phyloP scores from a whole-genome alignment of 2,329 filamentous ascomycete genomes.

The Botrytis hyacinthi region DNA sequence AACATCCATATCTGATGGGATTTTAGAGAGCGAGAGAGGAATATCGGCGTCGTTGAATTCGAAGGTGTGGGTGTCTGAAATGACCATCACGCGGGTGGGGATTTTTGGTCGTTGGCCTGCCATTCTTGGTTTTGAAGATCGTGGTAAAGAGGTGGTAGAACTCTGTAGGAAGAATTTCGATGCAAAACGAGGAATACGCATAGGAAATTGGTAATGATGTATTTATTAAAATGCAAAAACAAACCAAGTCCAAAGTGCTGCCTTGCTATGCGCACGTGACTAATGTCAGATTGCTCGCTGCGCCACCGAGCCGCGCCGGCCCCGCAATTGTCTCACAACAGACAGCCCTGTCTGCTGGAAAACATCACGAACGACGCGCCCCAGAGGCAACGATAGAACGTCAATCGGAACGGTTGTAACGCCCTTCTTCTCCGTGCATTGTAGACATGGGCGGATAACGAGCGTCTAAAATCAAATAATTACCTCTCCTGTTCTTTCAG shows the following conservation, averaged over 20 bases:
- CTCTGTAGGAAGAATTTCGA: not conserved
- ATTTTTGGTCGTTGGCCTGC: slow-evolving; percentile 18
- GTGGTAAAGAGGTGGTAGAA: not conserved
- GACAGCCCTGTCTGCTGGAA: too few relatives aligned
- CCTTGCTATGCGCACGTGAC: not conserved
- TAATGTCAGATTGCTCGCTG: not conserved
- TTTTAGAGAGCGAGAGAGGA: slow-evolving; percentile 36
- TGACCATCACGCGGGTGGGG: slow-evolving; percentile 33
- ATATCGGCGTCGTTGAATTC: slow-evolving; percentile 27
- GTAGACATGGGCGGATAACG: not conserved
- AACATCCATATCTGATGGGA: slow-evolving; percentile 34
- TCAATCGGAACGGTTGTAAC: not conserved
- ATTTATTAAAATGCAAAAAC: not conserved
- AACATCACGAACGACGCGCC: not conserved
- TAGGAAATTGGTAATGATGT: not conserved
- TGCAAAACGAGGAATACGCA: not conserved
- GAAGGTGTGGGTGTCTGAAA: slow-evolving; percentile 37
- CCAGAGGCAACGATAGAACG: not conserved
- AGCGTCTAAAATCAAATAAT: not conserved
- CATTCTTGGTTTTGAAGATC: not conserved
- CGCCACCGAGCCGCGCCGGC: not conserved
- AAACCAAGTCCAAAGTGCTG: not conserved
- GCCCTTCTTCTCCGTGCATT: not conserved
- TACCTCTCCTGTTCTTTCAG: not conserved
- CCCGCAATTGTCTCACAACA: not conserved